A percentile compares a stretch with the other conserved stretches of the same genome.
Evolutionary conservation across 78 protist genomes (phyloP).

Genomic region (Dictyostelium intermedium): DNA sequence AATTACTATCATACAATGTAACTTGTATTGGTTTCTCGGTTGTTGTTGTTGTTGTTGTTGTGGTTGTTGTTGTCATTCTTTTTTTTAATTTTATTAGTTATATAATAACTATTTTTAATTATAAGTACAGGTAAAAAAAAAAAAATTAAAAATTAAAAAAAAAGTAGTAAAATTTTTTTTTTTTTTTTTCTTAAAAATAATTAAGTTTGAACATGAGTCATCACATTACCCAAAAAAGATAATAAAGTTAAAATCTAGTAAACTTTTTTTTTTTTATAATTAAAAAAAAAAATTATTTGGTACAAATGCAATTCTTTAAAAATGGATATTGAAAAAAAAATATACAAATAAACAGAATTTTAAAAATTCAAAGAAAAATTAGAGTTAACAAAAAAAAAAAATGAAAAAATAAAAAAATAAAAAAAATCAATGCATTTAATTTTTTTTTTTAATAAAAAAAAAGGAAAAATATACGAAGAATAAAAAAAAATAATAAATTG

Average conservation of each 20-base stretch:
- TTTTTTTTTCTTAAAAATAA: neutral
- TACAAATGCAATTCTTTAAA: neutral
- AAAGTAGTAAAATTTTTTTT: neutral
- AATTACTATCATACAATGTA: conserved; percentile 17
- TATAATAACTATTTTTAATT: neutral
- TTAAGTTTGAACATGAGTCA: neutral
- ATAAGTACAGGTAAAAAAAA: neutral
- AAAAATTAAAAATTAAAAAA: too few species aligned
- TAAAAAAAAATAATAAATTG: neutral
- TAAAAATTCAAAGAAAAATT: neutral
- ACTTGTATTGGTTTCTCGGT: conserved; percentile 26
- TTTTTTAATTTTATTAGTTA: too few species aligned
- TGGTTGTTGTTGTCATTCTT: neutral
- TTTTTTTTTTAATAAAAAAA: neutral
- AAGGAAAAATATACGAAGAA: neutral
- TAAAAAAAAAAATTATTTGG: neutral
- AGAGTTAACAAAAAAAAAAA: neutral
- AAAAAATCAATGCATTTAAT: neutral
- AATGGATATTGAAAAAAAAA: neutral
- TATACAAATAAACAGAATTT: neutral
- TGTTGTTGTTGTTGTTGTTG: neutral
- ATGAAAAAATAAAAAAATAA: neutral
- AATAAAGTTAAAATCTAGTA: neutral
- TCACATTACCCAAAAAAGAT: neutral
- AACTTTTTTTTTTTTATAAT: neutral